These are phyloP conservation scores for Sugiyamaella boreocaroliniensis DNA, from an alignment of 805 yeast genomes.

Conservation along the genomic window DNA sequence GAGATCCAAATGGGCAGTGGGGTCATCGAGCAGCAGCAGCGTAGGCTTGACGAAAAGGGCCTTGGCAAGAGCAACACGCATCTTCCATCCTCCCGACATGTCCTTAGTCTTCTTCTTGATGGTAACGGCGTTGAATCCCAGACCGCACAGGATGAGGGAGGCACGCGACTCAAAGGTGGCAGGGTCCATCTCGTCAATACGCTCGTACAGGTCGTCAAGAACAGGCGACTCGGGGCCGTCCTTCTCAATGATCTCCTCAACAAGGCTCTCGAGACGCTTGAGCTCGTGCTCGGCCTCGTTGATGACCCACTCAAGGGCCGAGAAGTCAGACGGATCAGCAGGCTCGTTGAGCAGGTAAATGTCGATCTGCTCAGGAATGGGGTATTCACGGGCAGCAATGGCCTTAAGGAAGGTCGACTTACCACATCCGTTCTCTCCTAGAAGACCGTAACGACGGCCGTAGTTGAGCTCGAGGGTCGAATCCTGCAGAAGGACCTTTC, in stretches of 20 bases:
- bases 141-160: slow-evolving; percentile 90
- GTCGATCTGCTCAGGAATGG: slow-evolving; percentile 88
- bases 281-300: slow-evolving; percentile 92
- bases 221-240: slow-evolving; percentile 91
- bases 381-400: slow-evolving; percentile 92
- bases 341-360: slow-evolving; percentile 93
- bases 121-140: slow-evolving; percentile 85
- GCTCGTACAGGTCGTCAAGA: slow-evolving; percentile 86
- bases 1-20: slow-evolving; percentile 98
- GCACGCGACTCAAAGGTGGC: slow-evolving; percentile 95
- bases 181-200: slow-evolving; percentile 94
- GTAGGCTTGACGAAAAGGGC: slow-evolving; percentile 98
- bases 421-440: slow-evolving; percentile 99
- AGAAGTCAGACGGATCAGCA: slow-evolving; percentile 85
- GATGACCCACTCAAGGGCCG: slow-evolving; percentile 94
- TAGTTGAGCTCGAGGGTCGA: slow-evolving; percentile 86
- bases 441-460: slow-evolving; percentile 95
- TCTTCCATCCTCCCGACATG: slow-evolving; percentile 99
- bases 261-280: slow-evolving; percentile 82
- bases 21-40: slow-evolving; percentile 88
- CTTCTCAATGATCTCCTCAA: slow-evolving; percentile 79
- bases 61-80: slow-evolving; percentile 98
- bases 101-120: slow-evolving; percentile 93
- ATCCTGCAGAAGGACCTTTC: slow-evolving; percentile 92
- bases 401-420: slow-evolving; percentile 92